Conservation (phyloP, 257 asterid species). For the Ehretia macrophylla region DNA sequence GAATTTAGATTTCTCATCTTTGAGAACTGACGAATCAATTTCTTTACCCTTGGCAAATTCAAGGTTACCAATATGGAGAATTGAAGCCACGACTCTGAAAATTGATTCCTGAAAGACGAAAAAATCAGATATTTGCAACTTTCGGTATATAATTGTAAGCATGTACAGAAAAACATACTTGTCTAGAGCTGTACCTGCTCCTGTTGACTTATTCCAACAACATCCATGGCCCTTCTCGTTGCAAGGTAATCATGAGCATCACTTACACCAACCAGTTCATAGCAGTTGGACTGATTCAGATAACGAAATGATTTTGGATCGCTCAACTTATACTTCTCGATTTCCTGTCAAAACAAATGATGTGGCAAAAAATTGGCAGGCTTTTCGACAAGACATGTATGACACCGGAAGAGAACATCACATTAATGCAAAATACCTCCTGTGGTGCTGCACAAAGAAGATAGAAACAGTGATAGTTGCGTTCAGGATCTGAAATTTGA, state of each 20-base stretch:
- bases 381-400: background rate
- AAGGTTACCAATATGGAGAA: slow-evolving; percentile 93
- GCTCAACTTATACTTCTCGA: slow-evolving; percentile 79
- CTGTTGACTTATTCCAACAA: slow-evolving; percentile 84
- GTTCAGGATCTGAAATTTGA: slow-evolving; percentile 95
- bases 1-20: slow-evolving; percentile 85
- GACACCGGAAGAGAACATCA: slow-evolving; percentile 11
- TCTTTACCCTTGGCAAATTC: slow-evolving; percentile 78
- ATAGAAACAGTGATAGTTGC: slow-evolving; percentile 94
- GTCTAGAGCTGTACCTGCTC: slow-evolving; percentile 63
- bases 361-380: slow-evolving; percentile 11
- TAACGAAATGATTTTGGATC: slow-evolving; percentile 78
- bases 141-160: slow-evolving; percentile 1
- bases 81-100: slow-evolving; percentile 92
- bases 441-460: slow-evolving; percentile 97
- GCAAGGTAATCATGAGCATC: slow-evolving; percentile 93
- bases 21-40: slow-evolving; percentile 76
- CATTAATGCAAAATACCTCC: slow-evolving; percentile 46
- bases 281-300: slow-evolving; percentile 87
- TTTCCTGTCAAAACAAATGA: slow-evolving; percentile 50
- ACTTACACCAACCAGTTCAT: slow-evolving; percentile 74
- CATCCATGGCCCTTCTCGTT: slow-evolving; percentile 98
- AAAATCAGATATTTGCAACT: slow-evolving; percentile 15
- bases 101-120: slow-evolving; percentile 73
- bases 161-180: slow-evolving; percentile 11